Percentiles rank a stretch among this genome's conserved stretches.
Evolutionary conservation across 306 rosid species (phyloP).

Genomic region (Cicer cuneatum): DNA sequence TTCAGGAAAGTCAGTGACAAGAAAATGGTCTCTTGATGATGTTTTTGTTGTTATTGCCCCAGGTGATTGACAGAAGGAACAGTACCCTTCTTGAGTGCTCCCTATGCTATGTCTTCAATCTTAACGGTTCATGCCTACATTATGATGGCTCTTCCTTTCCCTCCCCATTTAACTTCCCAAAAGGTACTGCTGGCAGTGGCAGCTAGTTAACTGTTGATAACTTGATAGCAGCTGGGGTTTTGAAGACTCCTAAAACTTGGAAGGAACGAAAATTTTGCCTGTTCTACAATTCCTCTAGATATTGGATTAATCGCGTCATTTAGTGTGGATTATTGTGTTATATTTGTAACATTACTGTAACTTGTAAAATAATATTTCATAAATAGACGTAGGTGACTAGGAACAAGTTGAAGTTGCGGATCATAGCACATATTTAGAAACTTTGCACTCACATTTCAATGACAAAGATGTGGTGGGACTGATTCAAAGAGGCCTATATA

Average conservation of each 20-base stretch:
- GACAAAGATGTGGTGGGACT: slow-evolving; percentile 36
- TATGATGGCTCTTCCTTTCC: slow-evolving; percentile 14
- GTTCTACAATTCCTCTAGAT: slow-evolving; percentile 22
- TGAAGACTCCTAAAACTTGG: slow-evolving; percentile 26
- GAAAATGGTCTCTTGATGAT: slow-evolving; percentile 89
- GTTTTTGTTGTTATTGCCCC: slow-evolving; percentile 82
- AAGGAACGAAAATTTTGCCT: slow-evolving; percentile 32
- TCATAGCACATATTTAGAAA: slow-evolving; percentile 39
- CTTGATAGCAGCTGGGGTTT: slow-evolving; percentile 21
- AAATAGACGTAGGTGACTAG: slow-evolving; percentile 27
- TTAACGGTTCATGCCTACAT: background rate
- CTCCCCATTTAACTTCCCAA: slow-evolving; percentile 17
- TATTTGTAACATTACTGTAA: slow-evolving; percentile 37
- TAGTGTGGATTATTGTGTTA: slow-evolving; percentile 4
- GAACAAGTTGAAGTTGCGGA: slow-evolving; percentile 28
- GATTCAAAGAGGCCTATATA: slow-evolving; percentile 7
- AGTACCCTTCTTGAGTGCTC: slow-evolving; percentile 20
- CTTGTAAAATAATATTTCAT: slow-evolving; percentile 38
- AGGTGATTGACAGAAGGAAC: slow-evolving; percentile 49
- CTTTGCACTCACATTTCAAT: background rate
- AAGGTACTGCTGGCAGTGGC: background rate
- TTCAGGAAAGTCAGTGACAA: slow-evolving; percentile 58
- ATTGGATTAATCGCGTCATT: slow-evolving; percentile 19
- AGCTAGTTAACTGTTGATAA: slow-evolving; percentile 15
- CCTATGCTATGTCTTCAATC: background rate